Evolutionary conservation across 257 asterid species (phyloP).

Genomic region (Ilex aquifolium): DNA sequence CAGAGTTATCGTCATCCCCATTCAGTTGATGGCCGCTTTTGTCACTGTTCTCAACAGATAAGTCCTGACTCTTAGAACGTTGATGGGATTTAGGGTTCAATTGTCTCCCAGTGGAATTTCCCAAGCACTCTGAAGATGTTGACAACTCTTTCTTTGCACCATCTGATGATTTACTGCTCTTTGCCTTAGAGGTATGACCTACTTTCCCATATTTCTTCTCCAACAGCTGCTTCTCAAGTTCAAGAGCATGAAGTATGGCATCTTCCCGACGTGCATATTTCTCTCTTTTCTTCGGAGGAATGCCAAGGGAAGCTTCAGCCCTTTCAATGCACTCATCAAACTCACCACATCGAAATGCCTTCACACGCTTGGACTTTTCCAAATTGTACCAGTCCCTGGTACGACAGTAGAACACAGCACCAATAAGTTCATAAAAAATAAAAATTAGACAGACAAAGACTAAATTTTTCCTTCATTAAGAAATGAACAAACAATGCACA

Average conservation of each 20-base stretch:
- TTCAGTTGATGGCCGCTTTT: slow-evolving; percentile 44
- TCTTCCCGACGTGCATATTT: slow-evolving; percentile 98
- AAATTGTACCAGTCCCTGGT: slow-evolving; percentile 97
- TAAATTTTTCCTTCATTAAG: slow-evolving; percentile 3
- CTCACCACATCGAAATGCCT: slow-evolving; percentile 94
- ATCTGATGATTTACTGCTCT: slow-evolving; percentile 40
- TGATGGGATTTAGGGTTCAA: slow-evolving; percentile 29
- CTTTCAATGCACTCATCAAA: slow-evolving; percentile 92
- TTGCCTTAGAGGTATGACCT: slow-evolving; percentile 43
- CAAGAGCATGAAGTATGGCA: slow-evolving; percentile 98
- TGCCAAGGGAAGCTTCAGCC: slow-evolving; percentile 90
- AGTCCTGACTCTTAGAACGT: slow-evolving; percentile 33
- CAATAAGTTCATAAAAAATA: slow-evolving; percentile 16
- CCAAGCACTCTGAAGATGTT: slow-evolving; percentile 38
- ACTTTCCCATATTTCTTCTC: slow-evolving; percentile 61
- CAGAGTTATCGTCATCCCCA: slow-evolving; percentile 60
- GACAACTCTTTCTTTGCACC: slow-evolving; percentile 22
- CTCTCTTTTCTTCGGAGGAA: slow-evolving; percentile 98
- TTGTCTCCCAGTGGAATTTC: slow-evolving; percentile 35
- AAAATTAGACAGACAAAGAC: slow-evolving; percentile 3
- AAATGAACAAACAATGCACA: not conserved
- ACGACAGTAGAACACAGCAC: slow-evolving; percentile 3
- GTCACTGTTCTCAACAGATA: slow-evolving; percentile 28
- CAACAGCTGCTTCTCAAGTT: slow-evolving; percentile 69
- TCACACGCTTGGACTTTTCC: slow-evolving; percentile 97